Evolutionary conservation across 2,329 filamentous ascomycete genomes (phyloP).

Genomic region (Aspergillus oerlinghausenensis): DNA sequence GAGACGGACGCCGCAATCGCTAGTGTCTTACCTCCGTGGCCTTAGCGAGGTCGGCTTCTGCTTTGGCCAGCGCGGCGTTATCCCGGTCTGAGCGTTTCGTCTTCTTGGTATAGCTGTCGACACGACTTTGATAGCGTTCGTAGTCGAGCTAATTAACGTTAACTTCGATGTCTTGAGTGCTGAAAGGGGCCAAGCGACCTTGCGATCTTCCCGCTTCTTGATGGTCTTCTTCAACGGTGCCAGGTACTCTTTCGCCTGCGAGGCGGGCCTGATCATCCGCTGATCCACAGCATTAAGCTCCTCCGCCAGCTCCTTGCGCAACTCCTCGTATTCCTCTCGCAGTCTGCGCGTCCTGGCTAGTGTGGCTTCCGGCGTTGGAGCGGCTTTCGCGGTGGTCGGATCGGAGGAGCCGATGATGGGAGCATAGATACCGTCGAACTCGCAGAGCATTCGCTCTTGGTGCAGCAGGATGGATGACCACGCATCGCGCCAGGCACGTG

Average conservation of each 20-base stretch:
- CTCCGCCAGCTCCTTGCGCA: conserved; percentile 65
- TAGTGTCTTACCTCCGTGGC: conserved; percentile 55
- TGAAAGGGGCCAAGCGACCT: conserved; percentile 39
- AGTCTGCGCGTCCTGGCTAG: conserved; percentile 62
- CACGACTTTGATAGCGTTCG: conserved; percentile 69
- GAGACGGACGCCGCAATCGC: background rate
- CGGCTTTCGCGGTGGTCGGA: conserved; percentile 51
- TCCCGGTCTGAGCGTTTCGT: conserved; percentile 67
- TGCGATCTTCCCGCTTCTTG: conserved; percentile 78
- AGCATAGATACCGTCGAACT: conserved; percentile 70
- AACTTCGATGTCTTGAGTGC: background rate
- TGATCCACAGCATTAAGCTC: conserved; percentile 68
- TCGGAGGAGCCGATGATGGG: conserved; percentile 66
- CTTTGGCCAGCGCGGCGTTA: conserved; percentile 64
- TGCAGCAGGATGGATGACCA: conserved; percentile 69
- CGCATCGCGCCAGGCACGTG: conserved; percentile 70
- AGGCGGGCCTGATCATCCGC: conserved; percentile 65
- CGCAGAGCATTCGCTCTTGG: conserved; percentile 62
- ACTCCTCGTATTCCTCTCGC: conserved; percentile 63
- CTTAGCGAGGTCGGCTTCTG: conserved; percentile 63
- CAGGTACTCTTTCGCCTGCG: conserved; percentile 63
- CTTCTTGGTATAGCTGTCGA: conserved; percentile 67
- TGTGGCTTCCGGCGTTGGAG: conserved; percentile 58
- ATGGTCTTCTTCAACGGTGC: conserved; percentile 74
- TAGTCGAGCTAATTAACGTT: conserved; percentile 58